Conservation (phyloP, 352 stramenopile genomes). For the Pythium aquatile region DNA sequence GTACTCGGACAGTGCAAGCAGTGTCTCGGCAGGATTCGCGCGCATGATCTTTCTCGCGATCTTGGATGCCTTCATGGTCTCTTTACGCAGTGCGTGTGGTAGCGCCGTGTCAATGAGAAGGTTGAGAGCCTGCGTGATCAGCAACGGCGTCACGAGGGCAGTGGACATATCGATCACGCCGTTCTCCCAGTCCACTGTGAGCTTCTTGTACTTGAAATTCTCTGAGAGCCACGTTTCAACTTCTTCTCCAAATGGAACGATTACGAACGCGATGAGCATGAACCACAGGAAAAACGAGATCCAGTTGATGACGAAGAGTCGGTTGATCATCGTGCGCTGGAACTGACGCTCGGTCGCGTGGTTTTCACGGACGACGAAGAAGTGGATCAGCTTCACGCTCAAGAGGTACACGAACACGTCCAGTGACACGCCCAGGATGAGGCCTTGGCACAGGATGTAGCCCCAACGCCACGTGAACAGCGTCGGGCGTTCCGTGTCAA, state of each 20-base stretch:
- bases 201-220: constrained; percentile 80
- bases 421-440: constrained; percentile 79
- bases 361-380: constrained; percentile 84
- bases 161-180: constrained; percentile 88
- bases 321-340: constrained; percentile 83
- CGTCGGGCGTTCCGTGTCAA: constrained; percentile 71
- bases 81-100: constrained; percentile 58
- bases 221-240: constrained; percentile 78
- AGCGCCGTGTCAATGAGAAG: constrained; percentile 80
- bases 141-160: constrained; percentile 76
- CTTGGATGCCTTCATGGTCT: constrained; percentile 71
- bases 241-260: constrained; percentile 77
- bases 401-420: constrained; percentile 84
- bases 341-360: constrained; percentile 80
- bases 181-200: constrained; percentile 81
- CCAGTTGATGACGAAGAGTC: constrained; percentile 87
- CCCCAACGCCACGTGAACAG: constrained; percentile 73
- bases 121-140: constrained; percentile 86
- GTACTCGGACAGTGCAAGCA: constrained; percentile 79
- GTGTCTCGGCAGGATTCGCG: constrained; percentile 76
- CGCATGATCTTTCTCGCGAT: constrained; percentile 79
- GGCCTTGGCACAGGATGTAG: constrained; percentile 83
- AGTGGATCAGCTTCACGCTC: constrained; percentile 80
- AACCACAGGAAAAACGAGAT: constrained; percentile 91
- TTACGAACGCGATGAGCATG: constrained; percentile 86